Evolutionary conservation across 768 basidiomycete genomes (phyloP).

Genomic region (Suillus spraguei): DNA sequence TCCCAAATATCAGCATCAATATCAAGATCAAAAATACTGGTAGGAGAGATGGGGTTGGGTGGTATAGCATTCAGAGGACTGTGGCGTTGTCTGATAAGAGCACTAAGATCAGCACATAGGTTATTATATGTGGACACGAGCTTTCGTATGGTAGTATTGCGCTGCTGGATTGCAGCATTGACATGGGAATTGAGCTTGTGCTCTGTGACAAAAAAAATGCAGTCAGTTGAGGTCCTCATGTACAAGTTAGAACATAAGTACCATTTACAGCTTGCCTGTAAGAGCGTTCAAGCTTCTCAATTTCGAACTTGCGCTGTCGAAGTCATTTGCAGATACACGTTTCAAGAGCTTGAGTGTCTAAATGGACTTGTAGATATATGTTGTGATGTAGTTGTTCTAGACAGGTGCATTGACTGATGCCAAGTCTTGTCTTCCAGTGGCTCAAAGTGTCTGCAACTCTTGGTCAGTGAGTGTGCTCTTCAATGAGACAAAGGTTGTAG

Average conservation of each 20-base stretch:
- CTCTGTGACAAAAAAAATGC: neutral
- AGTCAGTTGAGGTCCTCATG: neutral
- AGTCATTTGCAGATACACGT: neutral
- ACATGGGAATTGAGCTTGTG: neutral
- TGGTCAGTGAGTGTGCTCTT: neutral
- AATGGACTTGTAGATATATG: neutral
- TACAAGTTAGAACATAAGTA: neutral
- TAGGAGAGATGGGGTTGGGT: neutral
- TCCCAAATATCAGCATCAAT: neutral
- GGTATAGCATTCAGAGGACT: neutral
- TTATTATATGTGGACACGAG: neutral
- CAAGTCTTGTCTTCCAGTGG: neutral
- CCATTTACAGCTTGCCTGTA: neutral
- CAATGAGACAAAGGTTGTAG: neutral
- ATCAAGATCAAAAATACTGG: neutral
- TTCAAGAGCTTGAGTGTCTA: neutral
- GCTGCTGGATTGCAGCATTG: neutral
- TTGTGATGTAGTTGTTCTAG: neutral
- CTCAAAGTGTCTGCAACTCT: neutral
- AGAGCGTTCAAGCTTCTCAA: neutral
- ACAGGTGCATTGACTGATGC: neutral
- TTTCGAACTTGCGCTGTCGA: neutral
- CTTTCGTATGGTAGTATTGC: neutral
- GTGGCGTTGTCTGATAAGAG: neutral
- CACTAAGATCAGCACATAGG: neutral